Conservation (phyloP, 1,284 basidiomycete species). For the Pseudozyma sp. region DNA sequence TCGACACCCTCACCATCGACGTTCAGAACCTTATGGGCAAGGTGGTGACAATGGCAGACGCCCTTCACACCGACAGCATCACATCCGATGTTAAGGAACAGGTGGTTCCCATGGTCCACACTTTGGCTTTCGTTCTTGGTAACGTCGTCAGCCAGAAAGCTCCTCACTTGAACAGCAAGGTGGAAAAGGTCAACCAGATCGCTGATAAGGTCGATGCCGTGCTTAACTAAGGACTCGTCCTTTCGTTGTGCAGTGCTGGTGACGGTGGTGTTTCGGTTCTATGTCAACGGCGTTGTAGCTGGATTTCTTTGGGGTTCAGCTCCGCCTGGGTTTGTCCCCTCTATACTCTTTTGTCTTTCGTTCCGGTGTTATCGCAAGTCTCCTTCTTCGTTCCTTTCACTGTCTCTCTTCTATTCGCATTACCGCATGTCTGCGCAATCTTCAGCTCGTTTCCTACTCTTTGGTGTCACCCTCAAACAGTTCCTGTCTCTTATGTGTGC, state of each 20-base stretch:
- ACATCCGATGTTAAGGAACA: slow-evolving; percentile 7
- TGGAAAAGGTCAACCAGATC: not conserved
- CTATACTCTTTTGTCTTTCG: too few species aligned
- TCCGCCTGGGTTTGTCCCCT: too few species aligned
- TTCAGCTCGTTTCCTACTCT: too few species aligned
- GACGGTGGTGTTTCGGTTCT: too few species aligned
- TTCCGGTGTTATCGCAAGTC: too few species aligned
- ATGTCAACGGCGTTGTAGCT: too few species aligned
- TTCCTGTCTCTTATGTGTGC: too few species aligned
- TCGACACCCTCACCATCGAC: slow-evolving; percentile 13
- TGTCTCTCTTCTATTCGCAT: too few species aligned
- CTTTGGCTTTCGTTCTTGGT: not conserved
- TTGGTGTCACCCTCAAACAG: too few species aligned
- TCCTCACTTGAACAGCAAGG: slow-evolving; percentile 4
- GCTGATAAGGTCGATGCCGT: slow-evolving; percentile 14
- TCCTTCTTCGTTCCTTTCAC: not conserved
- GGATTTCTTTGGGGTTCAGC: too few species aligned
- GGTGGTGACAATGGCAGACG: slow-evolving; percentile 19
- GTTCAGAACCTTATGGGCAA: slow-evolving; percentile 7
- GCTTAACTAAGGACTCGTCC: slow-evolving; percentile 10
- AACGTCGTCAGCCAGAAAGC: slow-evolving; percentile 4
- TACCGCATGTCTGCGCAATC: too few species aligned
- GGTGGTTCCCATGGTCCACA: slow-evolving; percentile 15
- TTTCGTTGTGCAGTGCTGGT: too few species aligned
- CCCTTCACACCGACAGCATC: slow-evolving; percentile 5